Evolutionary conservation across 2,329 filamentous ascomycete species (phyloP).

Genomic region (Coniochaeta sp.): DNA sequence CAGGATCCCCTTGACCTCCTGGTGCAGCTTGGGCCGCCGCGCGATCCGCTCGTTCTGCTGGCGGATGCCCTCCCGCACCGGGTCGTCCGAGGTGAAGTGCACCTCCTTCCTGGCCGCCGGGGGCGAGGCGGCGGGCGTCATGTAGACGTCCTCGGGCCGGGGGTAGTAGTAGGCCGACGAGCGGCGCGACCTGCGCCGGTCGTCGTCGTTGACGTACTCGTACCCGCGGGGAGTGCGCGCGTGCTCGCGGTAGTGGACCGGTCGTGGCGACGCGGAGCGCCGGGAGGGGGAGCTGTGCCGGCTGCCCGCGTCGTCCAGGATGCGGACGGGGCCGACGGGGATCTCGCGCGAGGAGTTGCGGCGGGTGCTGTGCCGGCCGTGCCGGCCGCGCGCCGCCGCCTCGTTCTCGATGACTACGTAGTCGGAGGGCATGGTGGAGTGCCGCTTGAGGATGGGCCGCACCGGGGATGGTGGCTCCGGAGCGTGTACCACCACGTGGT

Average conservation of each 20-base stretch:
- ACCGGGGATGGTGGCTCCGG: conserved; percentile 7
- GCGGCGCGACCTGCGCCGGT: conserved; percentile 10
- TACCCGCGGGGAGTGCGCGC: conserved; percentile 14
- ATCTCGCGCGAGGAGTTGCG: conserved; percentile 4
- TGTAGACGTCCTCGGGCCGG: conserved; percentile 4
- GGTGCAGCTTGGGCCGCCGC: conserved; percentile 15
- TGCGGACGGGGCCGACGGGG: conserved; percentile 3
- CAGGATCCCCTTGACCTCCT: conserved; percentile 21
- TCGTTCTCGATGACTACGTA: conserved; percentile 14
- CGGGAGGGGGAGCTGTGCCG: neutral
- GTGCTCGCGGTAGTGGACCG: conserved; percentile 1
- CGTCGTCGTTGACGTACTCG: conserved; percentile 9
- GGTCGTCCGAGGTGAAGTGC: conserved; percentile 6
- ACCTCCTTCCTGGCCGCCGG: neutral
- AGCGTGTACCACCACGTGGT: conserved; percentile 8
- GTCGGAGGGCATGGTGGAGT: conserved; percentile 14
- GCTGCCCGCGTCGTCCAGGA: conserved; percentile 1
- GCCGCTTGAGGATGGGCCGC: conserved; percentile 15
- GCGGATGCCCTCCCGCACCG: conserved; percentile 22
- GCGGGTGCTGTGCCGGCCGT: neutral
- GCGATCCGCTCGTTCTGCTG: conserved; percentile 22
- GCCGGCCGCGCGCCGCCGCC: conserved; percentile 11
- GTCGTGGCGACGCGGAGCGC: neutral
- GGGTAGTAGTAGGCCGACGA: conserved; percentile 7
- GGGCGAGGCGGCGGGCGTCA: conserved; percentile 1